Conservation (phyloP, 2,329 filamentous ascomycete species). For the Fusarium verticillioides region DNA sequence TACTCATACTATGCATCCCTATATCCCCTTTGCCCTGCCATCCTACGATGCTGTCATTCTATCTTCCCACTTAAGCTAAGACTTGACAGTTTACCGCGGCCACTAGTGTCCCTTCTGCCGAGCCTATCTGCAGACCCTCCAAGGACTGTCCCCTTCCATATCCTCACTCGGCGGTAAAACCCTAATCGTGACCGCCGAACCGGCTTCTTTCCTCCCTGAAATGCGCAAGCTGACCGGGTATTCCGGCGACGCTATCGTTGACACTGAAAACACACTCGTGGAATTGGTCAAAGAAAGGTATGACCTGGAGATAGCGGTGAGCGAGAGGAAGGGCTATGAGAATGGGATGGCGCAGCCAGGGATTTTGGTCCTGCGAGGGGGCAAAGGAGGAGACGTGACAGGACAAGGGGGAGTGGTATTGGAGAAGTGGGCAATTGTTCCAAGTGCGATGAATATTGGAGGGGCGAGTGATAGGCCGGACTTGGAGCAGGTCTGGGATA, state of each 20-base stretch:
- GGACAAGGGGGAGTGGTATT: neutral
- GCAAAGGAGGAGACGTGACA: neutral
- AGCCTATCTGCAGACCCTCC: neutral
- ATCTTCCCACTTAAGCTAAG: neutral
- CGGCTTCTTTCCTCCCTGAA: neutral
- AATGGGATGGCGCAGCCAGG: neutral
- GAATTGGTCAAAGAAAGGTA: neutral
- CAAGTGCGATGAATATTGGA: neutral
- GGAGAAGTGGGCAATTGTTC: neutral
- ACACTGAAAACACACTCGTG: neutral
- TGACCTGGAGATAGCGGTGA: neutral
- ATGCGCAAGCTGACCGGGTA: neutral
- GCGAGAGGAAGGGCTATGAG: neutral
- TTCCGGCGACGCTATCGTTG: neutral
- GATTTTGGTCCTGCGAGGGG: neutral
- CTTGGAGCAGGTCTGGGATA: neutral
- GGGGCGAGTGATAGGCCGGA: neutral
- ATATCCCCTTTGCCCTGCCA: rapidly evolving
- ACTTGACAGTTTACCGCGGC: neutral
- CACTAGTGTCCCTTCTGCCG: neutral
- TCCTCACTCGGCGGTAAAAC: neutral
- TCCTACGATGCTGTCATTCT: no score
- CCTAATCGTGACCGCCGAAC: neutral
- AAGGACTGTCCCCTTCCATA: neutral
- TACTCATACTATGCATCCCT: rapidly evolving